Conservation (phyloP, 805 yeast species). For the Saccharomycopsis sp. region DNA sequence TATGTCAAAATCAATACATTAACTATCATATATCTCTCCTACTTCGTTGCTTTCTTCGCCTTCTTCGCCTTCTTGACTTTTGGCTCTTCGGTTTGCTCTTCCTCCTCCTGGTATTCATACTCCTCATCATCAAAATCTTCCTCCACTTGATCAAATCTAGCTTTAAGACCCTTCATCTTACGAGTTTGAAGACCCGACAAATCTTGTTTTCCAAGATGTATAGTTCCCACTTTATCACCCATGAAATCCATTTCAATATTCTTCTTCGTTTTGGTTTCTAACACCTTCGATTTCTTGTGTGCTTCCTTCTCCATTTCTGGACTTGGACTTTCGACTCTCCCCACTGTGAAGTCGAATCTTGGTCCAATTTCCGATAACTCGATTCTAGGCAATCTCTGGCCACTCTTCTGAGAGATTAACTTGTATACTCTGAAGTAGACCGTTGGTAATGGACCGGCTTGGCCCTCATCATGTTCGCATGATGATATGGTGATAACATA, state of each 20-base stretch:
- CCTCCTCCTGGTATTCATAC: constrained; percentile 40
- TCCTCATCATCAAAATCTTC: constrained; percentile 49
- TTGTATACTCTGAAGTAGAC: constrained; percentile 89
- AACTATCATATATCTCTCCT: no score
- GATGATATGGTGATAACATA: constrained; percentile 78
- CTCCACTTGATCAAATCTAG: constrained; percentile 67
- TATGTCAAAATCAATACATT: no score
- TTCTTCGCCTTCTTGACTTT: not conserved
- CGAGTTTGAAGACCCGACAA: constrained; percentile 85
- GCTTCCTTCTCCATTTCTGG: constrained; percentile 93
- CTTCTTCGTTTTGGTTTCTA: constrained; percentile 79
- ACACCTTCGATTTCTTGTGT: constrained; percentile 66
- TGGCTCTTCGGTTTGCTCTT: constrained; percentile 29
- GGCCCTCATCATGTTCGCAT: constrained; percentile 54
- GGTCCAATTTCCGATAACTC: constrained; percentile 96
- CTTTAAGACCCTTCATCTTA: constrained; percentile 96
- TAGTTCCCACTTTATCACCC: constrained; percentile 96
- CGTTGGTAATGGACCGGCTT: constrained; percentile 61
- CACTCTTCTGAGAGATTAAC: constrained; percentile 72
- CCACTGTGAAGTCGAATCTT: constrained; percentile 85
- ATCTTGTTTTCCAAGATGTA: constrained; percentile 95
- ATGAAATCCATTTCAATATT: constrained; percentile 77
- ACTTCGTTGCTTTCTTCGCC: no score
- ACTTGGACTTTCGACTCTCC: constrained; percentile 74
- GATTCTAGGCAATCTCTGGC: constrained; percentile 87